These are phyloP conservation scores for Coemansia guatemalensis DNA, from an alignment of 192 early-diverging fungal genomes.

Conservation along the genomic window DNA sequence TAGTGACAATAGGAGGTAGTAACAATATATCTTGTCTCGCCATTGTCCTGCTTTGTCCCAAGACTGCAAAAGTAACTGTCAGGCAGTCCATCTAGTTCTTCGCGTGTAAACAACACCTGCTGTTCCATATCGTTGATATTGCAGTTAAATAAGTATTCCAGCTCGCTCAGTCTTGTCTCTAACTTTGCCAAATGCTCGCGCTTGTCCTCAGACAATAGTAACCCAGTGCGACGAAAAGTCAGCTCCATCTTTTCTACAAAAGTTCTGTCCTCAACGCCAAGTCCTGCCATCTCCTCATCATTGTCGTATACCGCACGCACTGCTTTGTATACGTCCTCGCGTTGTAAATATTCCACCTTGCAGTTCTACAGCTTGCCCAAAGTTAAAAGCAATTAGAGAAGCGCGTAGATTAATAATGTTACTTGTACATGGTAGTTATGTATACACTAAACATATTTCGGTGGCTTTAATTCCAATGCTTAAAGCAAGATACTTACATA, in stretches of 20 bases:
- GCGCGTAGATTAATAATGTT: not conserved
- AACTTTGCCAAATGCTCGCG: not conserved
- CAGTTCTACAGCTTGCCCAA: not conserved
- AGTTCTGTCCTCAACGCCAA: not conserved
- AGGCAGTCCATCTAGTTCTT: slow-evolving; percentile 7
- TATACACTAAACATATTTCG: not conserved
- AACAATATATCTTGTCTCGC: not conserved
- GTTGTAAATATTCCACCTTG: not conserved
- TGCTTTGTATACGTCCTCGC: not conserved
- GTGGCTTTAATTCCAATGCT: not conserved
- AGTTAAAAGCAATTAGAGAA: not conserved
- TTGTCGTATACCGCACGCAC: not conserved
- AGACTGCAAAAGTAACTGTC: not conserved
- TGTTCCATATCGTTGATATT: slow-evolving; percentile 6
- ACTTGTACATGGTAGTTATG: not conserved
- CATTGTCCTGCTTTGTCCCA: not conserved
- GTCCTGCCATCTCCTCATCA: not conserved
- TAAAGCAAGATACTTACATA: not conserved
- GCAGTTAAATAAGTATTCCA: not conserved
- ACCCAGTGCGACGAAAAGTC: not conserved
- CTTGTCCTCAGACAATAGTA: not conserved
- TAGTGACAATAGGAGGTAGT: slow-evolving; percentile 1
- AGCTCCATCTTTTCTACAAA: not conserved
- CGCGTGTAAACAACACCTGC: slow-evolving; percentile 5
- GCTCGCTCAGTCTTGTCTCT: slow-evolving; percentile 6